Percentiles rank a stretch among this genome's conserved stretches.
Evolutionary conservation across 495 filamentous ascomycete genomes (phyloP).

Genomic region (Annulohypoxylon moriforme): DNA sequence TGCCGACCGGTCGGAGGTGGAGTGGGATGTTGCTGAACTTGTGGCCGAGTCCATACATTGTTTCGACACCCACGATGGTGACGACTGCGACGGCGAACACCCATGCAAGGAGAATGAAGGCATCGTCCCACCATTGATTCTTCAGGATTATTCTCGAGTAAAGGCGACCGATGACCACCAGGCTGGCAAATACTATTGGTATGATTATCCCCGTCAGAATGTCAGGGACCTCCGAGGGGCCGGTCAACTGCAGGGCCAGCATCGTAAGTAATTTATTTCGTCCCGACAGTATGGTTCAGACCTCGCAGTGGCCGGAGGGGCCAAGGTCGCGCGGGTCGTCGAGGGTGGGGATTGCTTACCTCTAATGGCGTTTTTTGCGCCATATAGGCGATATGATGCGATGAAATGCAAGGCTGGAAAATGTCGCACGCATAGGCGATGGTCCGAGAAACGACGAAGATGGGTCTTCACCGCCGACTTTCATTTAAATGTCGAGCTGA

Average conservation of each 20-base stretch:
- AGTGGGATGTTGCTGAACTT: conserved; percentile 39
- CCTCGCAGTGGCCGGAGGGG: neutral
- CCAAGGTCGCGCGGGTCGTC: conserved; percentile 8
- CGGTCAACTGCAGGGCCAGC: conserved; percentile 22
- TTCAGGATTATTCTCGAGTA: conserved; percentile 37
- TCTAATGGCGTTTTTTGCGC: conserved; percentile 16
- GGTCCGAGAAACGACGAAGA: neutral
- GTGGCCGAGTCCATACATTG: conserved; percentile 39
- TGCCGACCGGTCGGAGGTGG: conserved; percentile 34
- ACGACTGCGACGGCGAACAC: conserved; percentile 40
- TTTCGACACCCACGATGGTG: conserved; percentile 39
- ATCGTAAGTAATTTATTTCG: conserved; percentile 15
- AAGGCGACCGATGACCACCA: conserved; percentile 38
- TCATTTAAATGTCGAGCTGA: conserved; percentile 11
- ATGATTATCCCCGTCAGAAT: conserved; percentile 40
- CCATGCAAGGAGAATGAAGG: conserved; percentile 37
- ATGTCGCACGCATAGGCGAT: conserved; percentile 12
- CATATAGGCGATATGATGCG: conserved; percentile 29
- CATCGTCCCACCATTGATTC: conserved; percentile 44
- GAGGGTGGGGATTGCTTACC: conserved; percentile 33
- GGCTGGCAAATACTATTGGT: conserved; percentile 34
- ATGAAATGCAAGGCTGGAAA: conserved; percentile 9
- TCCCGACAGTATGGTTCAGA: conserved; percentile 24
- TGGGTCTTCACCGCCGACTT: conserved; percentile 11
- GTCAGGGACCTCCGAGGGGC: conserved; percentile 37